Evolutionary conservation across 176 grass and related monocot species (phyloP), one percentile per base, ranked within the genome.

Genomic region (Otatea glauca): DNA sequence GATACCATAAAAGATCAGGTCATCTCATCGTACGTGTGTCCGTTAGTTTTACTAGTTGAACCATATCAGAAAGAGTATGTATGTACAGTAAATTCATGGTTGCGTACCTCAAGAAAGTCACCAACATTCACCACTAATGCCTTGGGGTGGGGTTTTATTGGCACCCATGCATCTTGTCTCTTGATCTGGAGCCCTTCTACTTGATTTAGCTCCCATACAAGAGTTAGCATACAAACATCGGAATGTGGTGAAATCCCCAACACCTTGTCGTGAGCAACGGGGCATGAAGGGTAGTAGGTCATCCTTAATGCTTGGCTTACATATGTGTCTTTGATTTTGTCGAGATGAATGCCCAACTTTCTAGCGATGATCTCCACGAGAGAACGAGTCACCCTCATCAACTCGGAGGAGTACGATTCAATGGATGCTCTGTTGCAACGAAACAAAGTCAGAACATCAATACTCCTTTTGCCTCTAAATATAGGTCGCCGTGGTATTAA

Each of bases 81-180:
- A 47, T 11, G 45, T 47, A 14, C 45, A 47, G 45, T 47, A 47
- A 47, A 47, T 12, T 0, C 11, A 13, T 47, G 17, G 51, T 20
- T 54, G 51, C 17, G 51, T 75, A 85, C 87, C 87, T 89, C 82
- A 71, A 89, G 74, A 21, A 84, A 70, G 51, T 89, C 87, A 18
- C 87, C 87, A 38, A 85, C 43, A 67, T 89, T 89, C 49, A 85
- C 87, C 21, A 85, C 78, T 16, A 89, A 25, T 67, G 81, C 87
- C 47, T 76, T 60, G 15, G 65, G 75, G 35, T 64, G 80, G 61
- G 86, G 50, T 37, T 50, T 60, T 21, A 88, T 45, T 2, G 86
- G 73, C 27, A 88, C 43, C 86, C 86, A 84, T 49, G 45, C 50
- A 39, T 53, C 38, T 9, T 70, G 49, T 71, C 66, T 88, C 55